Conservation (phyloP, 2,329 filamentous ascomycete species). For the Claviceps lovelessii region DNA sequence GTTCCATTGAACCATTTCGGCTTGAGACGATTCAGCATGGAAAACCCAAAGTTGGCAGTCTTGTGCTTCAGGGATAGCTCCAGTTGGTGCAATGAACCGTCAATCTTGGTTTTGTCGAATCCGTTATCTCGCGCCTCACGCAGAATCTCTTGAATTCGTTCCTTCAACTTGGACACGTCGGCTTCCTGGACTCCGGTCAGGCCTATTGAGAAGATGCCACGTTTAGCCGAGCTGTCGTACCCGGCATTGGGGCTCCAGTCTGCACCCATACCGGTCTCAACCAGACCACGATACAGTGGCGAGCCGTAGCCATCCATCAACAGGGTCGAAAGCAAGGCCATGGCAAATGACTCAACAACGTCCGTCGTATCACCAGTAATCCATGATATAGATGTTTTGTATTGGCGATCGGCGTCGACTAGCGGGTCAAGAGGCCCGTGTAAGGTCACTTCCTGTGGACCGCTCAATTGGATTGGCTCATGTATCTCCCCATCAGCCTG, state of each 20-base stretch:
- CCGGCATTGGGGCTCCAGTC: slow-evolving; percentile 94
- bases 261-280: slow-evolving; percentile 78
- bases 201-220: slow-evolving; percentile 78
- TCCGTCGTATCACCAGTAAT: slow-evolving; percentile 70
- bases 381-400: slow-evolving; percentile 91
- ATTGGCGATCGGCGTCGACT: slow-evolving; percentile 72
- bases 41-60: slow-evolving; percentile 87
- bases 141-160: slow-evolving; percentile 58
- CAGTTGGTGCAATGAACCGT: slow-evolving; percentile 84
- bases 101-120: slow-evolving; percentile 80
- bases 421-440: slow-evolving; percentile 76
- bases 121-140: slow-evolving; percentile 56
- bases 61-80: slow-evolving; percentile 93
- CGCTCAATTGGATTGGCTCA: slow-evolving; percentile 56
- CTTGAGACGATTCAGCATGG: slow-evolving; percentile 74
- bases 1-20: slow-evolving; percentile 92
- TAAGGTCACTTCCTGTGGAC: slow-evolving; percentile 55
- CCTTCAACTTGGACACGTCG: slow-evolving; percentile 64
- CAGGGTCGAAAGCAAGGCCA: slow-evolving; percentile 68
- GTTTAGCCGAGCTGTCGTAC: slow-evolving; percentile 64
- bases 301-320: slow-evolving; percentile 92
- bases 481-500: slow-evolving; percentile 59
- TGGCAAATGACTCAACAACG: slow-evolving; percentile 74
- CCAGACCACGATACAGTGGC: slow-evolving; percentile 73
- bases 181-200: slow-evolving; percentile 76